These are phyloP conservation scores for Colletotrichum liaoningense DNA, from an alignment of 2,329 filamentous ascomycete genomes.

Conservation along the genomic window DNA sequence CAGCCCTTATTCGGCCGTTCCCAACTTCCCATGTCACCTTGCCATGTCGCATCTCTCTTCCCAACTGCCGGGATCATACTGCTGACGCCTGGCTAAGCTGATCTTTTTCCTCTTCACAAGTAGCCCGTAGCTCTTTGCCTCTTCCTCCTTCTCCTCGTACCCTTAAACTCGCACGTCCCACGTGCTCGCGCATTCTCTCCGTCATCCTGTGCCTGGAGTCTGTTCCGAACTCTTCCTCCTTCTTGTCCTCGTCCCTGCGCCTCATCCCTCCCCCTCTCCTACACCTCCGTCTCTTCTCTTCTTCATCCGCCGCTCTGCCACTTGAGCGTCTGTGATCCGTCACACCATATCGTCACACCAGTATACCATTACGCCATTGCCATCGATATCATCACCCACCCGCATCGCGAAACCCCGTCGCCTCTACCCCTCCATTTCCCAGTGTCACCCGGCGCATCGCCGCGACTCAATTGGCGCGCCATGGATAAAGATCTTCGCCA, in stretches of 20 bases:
- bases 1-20: too few relatives aligned
- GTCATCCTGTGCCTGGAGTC: not conserved
- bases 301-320: not conserved
- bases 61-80: conserved; percentile 4
- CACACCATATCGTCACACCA: not conserved
- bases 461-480: conserved; percentile 8
- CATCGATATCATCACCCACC: not conserved
- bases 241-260: not conserved
- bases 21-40: not conserved
- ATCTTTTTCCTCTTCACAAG: conserved; percentile 10
- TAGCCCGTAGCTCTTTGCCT: not conserved
- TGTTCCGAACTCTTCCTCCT: conserved; percentile 7
- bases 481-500: conserved; percentile 24
- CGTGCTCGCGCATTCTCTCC: conserved; percentile 6
- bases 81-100: not conserved
- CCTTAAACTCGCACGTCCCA: conserved; percentile 32
- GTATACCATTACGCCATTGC: not conserved
- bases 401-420: not conserved
- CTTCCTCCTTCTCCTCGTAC: not conserved
- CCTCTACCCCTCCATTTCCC: not conserved
- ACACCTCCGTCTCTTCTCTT: not conserved
- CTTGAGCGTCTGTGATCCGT: not conserved
- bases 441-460: not conserved
- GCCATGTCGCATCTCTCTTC: not conserved
- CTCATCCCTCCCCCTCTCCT: not conserved